Evolutionary conservation across 495 filamentous ascomycete species (phyloP).

Genomic region (Rostrohypoxylon terebratum): DNA sequence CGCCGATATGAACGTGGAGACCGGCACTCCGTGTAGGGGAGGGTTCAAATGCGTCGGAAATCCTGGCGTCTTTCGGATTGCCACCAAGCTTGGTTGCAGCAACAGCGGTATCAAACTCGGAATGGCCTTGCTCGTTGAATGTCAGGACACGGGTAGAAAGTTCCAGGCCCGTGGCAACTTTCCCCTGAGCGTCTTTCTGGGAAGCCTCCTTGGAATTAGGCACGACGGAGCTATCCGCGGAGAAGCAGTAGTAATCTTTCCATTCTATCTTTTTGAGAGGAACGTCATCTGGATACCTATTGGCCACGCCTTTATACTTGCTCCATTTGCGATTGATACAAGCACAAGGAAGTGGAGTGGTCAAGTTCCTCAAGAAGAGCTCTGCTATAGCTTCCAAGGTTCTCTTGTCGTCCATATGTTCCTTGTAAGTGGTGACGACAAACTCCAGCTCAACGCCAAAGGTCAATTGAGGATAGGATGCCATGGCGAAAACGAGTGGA

Average conservation of each 20-base stretch:
- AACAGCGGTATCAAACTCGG: conserved; percentile 17
- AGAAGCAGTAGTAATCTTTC: conserved; percentile 22
- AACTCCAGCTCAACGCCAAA: conserved; percentile 27
- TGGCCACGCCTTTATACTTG: conserved; percentile 7
- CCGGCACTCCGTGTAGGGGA: not conserved
- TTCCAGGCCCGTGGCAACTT: conserved; percentile 12
- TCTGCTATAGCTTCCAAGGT: conserved; percentile 7
- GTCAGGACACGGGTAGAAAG: conserved; percentile 13
- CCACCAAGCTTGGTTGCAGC: conserved; percentile 2
- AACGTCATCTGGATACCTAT: conserved; percentile 5
- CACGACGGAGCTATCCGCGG: conserved; percentile 1
- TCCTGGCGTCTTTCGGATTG: not conserved
- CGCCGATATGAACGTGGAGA: conserved; percentile 16
- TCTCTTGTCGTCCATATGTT: not conserved
- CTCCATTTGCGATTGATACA: conserved; percentile 12
- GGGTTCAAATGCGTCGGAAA: not conserved
- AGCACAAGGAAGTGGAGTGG: conserved; percentile 8
- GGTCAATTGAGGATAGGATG: not conserved
- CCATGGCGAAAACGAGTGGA: conserved; percentile 15
- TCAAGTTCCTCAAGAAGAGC: conserved; percentile 10
- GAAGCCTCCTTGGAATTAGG: not conserved
- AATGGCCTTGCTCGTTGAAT: conserved; percentile 5
- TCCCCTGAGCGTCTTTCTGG: not conserved
- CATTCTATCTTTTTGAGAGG: conserved; percentile 4
- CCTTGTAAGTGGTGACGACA: not conserved